phyloP scores from a whole-genome alignment of 140 eudicot genomes.

The Flaveria floridana region DNA sequence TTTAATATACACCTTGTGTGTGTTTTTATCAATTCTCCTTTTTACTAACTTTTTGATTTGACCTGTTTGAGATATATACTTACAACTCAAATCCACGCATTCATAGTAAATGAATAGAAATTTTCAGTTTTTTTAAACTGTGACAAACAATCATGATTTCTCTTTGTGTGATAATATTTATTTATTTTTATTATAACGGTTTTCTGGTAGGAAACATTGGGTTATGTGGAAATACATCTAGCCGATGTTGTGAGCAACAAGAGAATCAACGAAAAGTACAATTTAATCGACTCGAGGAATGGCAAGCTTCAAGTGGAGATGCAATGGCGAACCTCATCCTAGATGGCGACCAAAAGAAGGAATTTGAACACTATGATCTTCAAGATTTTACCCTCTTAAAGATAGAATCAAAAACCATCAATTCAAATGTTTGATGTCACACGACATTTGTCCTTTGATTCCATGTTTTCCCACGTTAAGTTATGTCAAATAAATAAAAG shows the following conservation, averaged over 20 bases:
- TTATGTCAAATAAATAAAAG: constrained; percentile 27
- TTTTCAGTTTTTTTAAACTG: no score
- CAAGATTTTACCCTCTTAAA: constrained; percentile 8
- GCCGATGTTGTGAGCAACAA: constrained; percentile 79
- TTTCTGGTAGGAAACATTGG: constrained; percentile 64
- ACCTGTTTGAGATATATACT: no score
- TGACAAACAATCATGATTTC: no score
- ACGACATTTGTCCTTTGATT: constrained; percentile 11
- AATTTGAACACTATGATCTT: constrained; percentile 3
- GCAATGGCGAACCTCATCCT: constrained; percentile 81
- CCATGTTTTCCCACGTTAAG: constrained; percentile 1
- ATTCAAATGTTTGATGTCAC: constrained; percentile 21
- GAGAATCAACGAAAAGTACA: constrained; percentile 75
- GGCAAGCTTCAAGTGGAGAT: constrained; percentile 84
- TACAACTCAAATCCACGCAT: no score
- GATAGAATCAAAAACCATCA: neutral
- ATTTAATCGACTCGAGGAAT: constrained; percentile 86
- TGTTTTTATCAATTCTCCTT: no score
- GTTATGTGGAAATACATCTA: constrained; percentile 70
- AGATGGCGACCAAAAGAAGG: neutral
- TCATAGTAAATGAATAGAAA: no score
- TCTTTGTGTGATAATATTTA: no score
- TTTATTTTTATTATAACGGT: neutral
- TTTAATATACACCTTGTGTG: no score
- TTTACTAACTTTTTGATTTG: no score